Evolutionary conservation across 139 green algal species (phyloP), one percentile per base, ranked within the genome.

Genomic region (Asterochloris sp.): DNA sequence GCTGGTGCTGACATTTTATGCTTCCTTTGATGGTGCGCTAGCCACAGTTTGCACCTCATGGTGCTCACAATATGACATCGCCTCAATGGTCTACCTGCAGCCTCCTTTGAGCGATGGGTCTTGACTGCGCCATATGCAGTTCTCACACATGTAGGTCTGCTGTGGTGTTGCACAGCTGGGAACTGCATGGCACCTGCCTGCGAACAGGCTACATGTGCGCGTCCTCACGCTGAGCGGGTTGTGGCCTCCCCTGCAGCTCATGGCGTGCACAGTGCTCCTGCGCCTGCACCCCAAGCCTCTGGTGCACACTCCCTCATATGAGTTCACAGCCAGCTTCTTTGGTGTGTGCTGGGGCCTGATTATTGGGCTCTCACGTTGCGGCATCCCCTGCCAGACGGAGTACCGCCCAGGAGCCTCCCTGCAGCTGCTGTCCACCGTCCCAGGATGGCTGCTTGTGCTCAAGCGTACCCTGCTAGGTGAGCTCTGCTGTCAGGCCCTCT

Each of bases 271-370:
- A 23, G 47, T 91, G n/a, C 63, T 89, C 19, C 80, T 91, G 73
- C 74, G 88, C 28, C 83, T 91, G 64, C 84, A 91, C 71, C 88
- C 88, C 12, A 85, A 81, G 21, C 88, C 88, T 9, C 24, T 86
- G 77, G 29, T 62, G 23, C 83, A 88, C 77, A 91, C 88, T 9
- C 87, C 88, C 4, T 85, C 79, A 19, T 91, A 81, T 77, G 84
- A 91, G 79, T 91, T 86, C 74, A 82, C 54, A 26, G 80, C 82
- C 0, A 78, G 69, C 15, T 89, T 89, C 69, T 28, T 71, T 28
- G 83, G 83, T 13, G 84, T 73, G 54, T 82, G 61, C 54, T 82
- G 68, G 66, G 84, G 84, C 9, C 29, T 82, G 2, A 28, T 61
- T 15, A 60, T 76, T 8, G 83, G 83, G 26, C 13, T 78, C 54